Evolutionary conservation across 331 rosid species (phyloP), one percentile per base, ranked within the genome.

Genomic region (Quercus tomentella): DNA sequence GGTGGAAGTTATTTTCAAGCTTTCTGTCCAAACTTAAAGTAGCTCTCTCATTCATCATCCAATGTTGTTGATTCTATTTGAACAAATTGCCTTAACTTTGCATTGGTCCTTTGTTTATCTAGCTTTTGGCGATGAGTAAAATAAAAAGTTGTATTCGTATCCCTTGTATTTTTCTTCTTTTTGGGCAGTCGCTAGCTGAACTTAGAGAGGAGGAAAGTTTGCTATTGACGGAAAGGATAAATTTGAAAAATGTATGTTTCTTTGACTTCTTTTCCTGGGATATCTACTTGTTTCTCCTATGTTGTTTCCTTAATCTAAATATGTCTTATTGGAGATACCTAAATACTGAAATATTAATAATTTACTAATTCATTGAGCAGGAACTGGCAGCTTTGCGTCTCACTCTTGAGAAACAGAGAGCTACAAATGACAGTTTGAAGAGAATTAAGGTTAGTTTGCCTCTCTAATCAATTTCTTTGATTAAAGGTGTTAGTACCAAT

Each of bases 201-300:
- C 91, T 95, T 76, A 90, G 73, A 85, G 99, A 95, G 80, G 97
- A 90, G 89, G 97, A 93, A 84, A 85, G 72, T 86, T 63, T 80
- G 8, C 88, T 93, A 65, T 82, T 91, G 80, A 89, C 82, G 86
- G 99, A 95, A 82, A 86, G 89, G 73, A 87, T 66, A 83, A 79
- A 74, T 68, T 87, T 93, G 94, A 87, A 83, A 83, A 92, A 37
- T 79, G 99, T 95, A 88, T 25, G 88, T 66, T 54, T 71, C 49
- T 25, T 56, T 37, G 18, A 10, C 78, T 35, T 31, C 12, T 54
- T 54, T 55, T 72, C 63, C 23, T 72, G 25, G 25, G 25, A 9
- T 51, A 25, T 54, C 31, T 26, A 14, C 43, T 35, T 35, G 43
- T 35, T 7, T 35, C 43, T 35, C 43, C 43, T 7, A 35, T 35